Evolutionary conservation across 345 rosid genomes (phyloP), one percentile per base, ranked within the genome.

Genomic region (Clausena lansium): DNA sequence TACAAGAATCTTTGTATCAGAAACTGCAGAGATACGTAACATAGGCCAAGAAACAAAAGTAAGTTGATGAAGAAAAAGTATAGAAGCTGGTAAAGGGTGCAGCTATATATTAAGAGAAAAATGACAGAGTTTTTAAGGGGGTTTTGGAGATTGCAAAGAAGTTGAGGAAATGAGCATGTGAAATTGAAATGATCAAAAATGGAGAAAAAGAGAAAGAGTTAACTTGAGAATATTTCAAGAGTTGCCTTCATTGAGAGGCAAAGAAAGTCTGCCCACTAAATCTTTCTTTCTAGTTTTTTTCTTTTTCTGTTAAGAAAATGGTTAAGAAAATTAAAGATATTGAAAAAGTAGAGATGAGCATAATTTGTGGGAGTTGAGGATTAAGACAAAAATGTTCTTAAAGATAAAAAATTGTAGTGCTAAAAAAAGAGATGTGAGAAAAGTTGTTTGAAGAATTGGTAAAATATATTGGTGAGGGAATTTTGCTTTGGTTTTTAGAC

Each of bases 171-270:
- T 20, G 68, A 52, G 22, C 17, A 4, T 52, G 57, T 5, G 57
- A 25, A 65, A 6, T 15, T 27, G 54, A 47, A 50, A 45, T 27
- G 25, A 10, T 28, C 1, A 45, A 14, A 54, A 52, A 30, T 38
- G 27, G 20, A 38, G 7, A 22, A 25, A 39, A n/a, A 32, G 35
- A 38, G n/a, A 41, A 2, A 11, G 50, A 41, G 27, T 4, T 7
- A 59, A 11, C 45, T 38, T 75, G 76, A 75, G 74, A 70, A 70
- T 64, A 52, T 71, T 78, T 66, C 66, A 67, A 68, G 74, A 20
- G 74, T 72, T 58, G 25, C 47, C 79, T 83, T 68, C 45, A 60
- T 54, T 50, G 45, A 32, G n/a, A 68, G 82, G 77, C 62, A 79
- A 78, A 55, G 66, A 9, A 70, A 73, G 57, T 76, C 47, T n/a